These are phyloP conservation scores for Dacryopinax spathularia DNA, from an alignment of 768 basidiomycete species.

Conservation along the genomic window DNA sequence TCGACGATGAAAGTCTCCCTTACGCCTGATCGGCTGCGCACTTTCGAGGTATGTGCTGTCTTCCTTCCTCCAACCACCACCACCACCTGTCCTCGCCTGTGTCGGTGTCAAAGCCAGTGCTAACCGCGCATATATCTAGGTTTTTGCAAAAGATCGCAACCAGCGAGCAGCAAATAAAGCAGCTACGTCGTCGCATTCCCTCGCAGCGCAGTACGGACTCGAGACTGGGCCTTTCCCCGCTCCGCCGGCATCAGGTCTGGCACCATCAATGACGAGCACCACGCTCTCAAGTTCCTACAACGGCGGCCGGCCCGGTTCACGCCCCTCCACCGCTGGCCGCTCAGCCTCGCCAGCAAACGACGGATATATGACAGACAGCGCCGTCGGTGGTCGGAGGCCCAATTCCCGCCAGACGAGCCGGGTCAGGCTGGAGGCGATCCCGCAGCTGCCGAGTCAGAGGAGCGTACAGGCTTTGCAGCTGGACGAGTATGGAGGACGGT, in stretches of 20 bases:
- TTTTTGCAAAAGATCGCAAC: not conserved
- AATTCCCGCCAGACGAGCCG: not conserved
- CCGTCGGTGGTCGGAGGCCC: not conserved
- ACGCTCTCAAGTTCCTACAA: not conserved
- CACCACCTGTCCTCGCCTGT: not conserved
- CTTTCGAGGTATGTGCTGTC: constrained; percentile 58
- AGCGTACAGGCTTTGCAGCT: not conserved
- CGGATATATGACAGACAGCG: constrained; percentile 2
- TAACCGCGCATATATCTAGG: constrained; percentile 2
- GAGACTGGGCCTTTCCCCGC: not conserved
- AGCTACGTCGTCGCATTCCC: not conserved
- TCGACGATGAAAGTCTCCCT: constrained; percentile 91
- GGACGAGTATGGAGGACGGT: not conserved
- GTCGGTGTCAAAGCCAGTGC: not conserved
- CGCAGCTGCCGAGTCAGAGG: not conserved
- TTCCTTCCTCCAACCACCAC: not conserved
- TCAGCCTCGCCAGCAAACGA: not conserved
- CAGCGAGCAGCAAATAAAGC: not conserved
- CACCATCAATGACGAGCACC: not conserved
- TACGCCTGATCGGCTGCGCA: constrained; percentile 83
- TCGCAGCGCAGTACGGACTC: not conserved
- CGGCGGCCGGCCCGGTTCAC: not conserved
- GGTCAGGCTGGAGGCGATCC: not conserved
- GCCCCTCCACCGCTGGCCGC: not conserved
- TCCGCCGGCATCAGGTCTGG: too few relatives aligned